Percentiles rank a stretch among this genome's conserved stretches.
Evolutionary conservation across 176 grass and related monocot genomes (phyloP).

Genomic region (Oryza meridionalis): DNA sequence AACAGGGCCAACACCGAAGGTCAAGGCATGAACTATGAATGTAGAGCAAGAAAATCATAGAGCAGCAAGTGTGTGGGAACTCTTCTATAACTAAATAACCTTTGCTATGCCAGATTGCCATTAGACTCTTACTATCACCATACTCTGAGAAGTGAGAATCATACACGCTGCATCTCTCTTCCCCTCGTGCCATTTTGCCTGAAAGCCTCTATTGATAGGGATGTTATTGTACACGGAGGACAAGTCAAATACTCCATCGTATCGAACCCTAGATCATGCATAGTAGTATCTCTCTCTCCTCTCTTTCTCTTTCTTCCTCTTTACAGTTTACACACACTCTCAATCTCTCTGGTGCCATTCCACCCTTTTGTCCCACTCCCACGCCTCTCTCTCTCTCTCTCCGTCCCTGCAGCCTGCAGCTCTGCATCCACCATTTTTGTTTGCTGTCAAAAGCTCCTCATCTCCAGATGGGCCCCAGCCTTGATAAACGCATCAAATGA

Average conservation of each 20-base stretch:
- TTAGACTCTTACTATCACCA: neutral
- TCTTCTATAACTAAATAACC: constrained; percentile 34
- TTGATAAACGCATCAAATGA: constrained; percentile 56
- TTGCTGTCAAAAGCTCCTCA: constrained; percentile 45
- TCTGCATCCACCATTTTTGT: constrained; percentile 49
- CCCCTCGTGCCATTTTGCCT: constrained; percentile 32
- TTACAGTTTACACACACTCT: neutral
- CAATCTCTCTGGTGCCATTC: constrained; percentile 26
- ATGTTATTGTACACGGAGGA: constrained; percentile 11
- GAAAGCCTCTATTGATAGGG: constrained; percentile 37
- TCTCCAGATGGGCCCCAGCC: constrained; percentile 28
- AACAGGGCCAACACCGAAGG: constrained; percentile 15
- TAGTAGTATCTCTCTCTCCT: neutral
- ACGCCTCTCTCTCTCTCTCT: constrained; percentile 30
- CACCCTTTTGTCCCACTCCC: constrained; percentile 51
- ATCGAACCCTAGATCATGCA: neutral
- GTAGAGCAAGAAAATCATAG: neutral
- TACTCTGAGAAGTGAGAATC: neutral
- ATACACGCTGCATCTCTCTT: neutral
- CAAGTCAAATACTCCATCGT: neutral
- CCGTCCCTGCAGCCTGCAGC: constrained; percentile 8
- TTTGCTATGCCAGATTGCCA: constrained; percentile 5
- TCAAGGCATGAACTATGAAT: neutral
- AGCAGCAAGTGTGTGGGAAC: neutral
- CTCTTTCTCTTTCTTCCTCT: neutral